Evolutionary conservation across 2,329 filamentous ascomycete species (phyloP).

Genomic region (Penicillium thymicola): DNA sequence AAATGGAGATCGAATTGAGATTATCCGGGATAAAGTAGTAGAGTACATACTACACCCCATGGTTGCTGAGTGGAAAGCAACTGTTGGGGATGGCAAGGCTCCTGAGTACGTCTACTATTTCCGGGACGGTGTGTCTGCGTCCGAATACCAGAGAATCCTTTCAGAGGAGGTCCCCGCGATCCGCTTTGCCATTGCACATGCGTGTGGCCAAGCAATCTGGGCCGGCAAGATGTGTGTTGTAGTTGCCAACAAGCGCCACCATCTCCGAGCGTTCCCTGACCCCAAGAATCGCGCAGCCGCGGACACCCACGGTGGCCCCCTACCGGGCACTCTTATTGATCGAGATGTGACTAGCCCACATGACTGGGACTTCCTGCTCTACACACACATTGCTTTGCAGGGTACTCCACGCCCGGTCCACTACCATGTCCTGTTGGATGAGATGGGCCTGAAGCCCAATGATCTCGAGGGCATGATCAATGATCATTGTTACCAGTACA

Average conservation of each 20-base stretch:
- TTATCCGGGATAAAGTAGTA: constrained; percentile 67
- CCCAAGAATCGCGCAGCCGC: constrained; percentile 46
- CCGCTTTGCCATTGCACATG: constrained; percentile 9
- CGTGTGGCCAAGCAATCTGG: constrained; percentile 20
- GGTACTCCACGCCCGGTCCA: constrained; percentile 90
- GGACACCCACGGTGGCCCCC: constrained; percentile 76
- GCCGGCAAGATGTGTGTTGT: constrained; percentile 75
- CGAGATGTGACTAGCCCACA: constrained; percentile 85
- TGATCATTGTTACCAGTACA: constrained; percentile 91
- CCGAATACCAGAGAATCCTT: constrained; percentile 77
- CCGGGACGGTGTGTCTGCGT: constrained; percentile 87
- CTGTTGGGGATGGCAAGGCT: constrained; percentile 50
- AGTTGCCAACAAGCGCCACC: constrained; percentile 89
- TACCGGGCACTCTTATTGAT: constrained; percentile 86
- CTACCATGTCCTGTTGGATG: constrained; percentile 85
- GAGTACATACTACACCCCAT: constrained; percentile 63
- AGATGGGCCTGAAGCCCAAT: constrained; percentile 64
- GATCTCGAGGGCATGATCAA: constrained; percentile 86
- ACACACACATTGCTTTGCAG: constrained; percentile 76
- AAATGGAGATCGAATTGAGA: constrained; percentile 78
- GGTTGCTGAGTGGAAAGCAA: constrained; percentile 61
- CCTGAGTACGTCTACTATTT: constrained; percentile 85
- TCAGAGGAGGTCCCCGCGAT: constrained; percentile 63
- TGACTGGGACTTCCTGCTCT: constrained; percentile 82
- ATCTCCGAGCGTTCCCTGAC: constrained; percentile 85